phyloP scores from a whole-genome alignment of 2,329 filamentous ascomycete species.

The Phaeophleospora eucalypticola region DNA sequence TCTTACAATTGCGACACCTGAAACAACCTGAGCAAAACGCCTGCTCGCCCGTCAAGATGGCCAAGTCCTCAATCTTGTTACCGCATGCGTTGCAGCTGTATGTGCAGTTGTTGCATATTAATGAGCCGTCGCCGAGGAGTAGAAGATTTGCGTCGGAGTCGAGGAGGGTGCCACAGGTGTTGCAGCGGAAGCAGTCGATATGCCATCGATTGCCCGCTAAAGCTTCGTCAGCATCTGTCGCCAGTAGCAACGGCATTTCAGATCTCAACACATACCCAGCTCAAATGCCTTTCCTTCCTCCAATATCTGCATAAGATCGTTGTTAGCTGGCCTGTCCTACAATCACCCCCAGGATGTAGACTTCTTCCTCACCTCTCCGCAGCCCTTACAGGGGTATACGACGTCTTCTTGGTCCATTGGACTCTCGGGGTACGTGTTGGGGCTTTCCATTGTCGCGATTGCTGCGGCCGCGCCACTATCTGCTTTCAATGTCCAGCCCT shows the following conservation, averaged over 20 bases:
- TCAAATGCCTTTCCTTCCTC: conserved; percentile 99
- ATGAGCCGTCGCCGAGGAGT: conserved; percentile 90
- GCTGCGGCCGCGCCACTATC: conserved; percentile 8
- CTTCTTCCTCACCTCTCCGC: conserved; percentile 72
- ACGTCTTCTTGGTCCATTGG: conserved; percentile 75
- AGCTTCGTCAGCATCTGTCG: conserved; percentile 6
- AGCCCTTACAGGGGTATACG: conserved; percentile 83
- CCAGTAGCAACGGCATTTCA: background rate
- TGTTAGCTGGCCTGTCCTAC: conserved; percentile 10
- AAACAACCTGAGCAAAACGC: conserved; percentile 98
- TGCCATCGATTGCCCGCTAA: conserved; percentile 53
- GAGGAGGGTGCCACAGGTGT: conserved; percentile 89
- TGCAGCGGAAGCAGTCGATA: conserved; percentile 81
- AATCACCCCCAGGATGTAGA: background rate
- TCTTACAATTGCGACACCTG: conserved; percentile 94
- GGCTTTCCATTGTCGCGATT: conserved; percentile 42
- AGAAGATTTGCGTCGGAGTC: conserved; percentile 97
- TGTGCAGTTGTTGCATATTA: conserved; percentile 99
- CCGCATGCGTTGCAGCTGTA: conserved; percentile 96
- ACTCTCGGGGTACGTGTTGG: conserved; percentile 61
- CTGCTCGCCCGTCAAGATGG: conserved; percentile 95
- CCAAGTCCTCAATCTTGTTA: conserved; percentile 97
- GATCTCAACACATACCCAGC: conserved; percentile 59
- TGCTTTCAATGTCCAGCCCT: conserved; percentile 4
- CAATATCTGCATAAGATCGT: conserved; percentile 62